A percentile compares a stretch with the other conserved stretches of the same genome.
These are phyloP conservation scores for Calocera viscosa DNA, from an alignment of 768 basidiomycete genomes.

Conservation along the genomic window DNA sequence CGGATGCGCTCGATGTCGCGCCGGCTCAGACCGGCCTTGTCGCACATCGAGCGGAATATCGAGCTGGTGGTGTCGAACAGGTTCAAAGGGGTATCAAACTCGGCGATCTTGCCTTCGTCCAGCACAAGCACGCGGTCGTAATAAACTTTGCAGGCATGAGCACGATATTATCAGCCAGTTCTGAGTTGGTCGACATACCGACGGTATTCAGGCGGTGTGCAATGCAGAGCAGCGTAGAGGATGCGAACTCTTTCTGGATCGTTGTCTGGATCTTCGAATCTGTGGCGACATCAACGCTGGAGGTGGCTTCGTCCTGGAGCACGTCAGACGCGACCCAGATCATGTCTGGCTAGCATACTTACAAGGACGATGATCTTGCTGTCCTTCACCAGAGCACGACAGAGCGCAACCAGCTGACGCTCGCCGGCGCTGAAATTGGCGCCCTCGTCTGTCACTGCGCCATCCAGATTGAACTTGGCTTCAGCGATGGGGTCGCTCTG, in stretches of 20 bases:
- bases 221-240: constrained; percentile 44
- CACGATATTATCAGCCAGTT: no score
- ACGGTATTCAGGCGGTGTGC: constrained; percentile 51
- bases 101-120: constrained; percentile 53
- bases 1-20: constrained; percentile 46
- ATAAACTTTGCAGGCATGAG: constrained; percentile 31
- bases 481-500: constrained; percentile 35
- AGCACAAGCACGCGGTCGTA: constrained; percentile 64
- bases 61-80: constrained; percentile 50
- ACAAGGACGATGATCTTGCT: constrained; percentile 48
- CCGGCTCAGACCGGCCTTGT: constrained; percentile 47
- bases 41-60: constrained; percentile 57
- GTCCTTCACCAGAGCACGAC: constrained; percentile 49
- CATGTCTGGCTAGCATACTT: constrained; percentile 17
- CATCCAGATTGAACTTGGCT: constrained; percentile 57
- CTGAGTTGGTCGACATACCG: no score
- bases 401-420: constrained; percentile 50
- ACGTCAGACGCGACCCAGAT: background rate
- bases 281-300: constrained; percentile 49
- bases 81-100: constrained; percentile 60
- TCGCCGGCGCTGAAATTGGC: constrained; percentile 58
- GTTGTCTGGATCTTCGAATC: constrained; percentile 50
- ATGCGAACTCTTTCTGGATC: constrained; percentile 47
- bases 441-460: constrained; percentile 51
- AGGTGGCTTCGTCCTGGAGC: constrained; percentile 48